phyloP scores from a whole-genome alignment of 2,329 filamentous ascomycete species.

The Orbilia ellipsospora region DNA sequence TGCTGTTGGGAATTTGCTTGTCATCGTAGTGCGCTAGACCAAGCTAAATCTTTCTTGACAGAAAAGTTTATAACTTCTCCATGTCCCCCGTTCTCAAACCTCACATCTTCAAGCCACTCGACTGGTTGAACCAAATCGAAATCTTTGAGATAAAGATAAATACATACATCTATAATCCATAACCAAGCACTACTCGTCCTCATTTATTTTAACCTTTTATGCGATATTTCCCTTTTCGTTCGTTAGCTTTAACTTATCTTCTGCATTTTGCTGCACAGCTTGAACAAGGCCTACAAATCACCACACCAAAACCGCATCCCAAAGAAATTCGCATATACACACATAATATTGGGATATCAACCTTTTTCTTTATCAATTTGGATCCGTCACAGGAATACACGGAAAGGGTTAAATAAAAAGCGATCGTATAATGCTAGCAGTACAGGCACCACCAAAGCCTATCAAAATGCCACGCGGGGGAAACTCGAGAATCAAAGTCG shows the following conservation, averaged over 20 bases:
- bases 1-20: constrained; percentile 29
- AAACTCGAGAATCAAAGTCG: constrained; percentile 50
- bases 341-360: no score
- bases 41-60: constrained; percentile 37
- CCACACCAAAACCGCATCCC: not conserved
- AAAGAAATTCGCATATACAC: no score
- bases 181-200: no score
- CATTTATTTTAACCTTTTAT: not conserved
- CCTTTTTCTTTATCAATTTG: not conserved
- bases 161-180: not conserved
- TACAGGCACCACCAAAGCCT: constrained; percentile 47
- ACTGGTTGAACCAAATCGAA: constrained; percentile 49
- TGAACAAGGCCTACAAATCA: not conserved
- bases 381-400: not conserved
- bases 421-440: constrained; percentile 47
- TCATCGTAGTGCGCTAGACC: constrained; percentile 6
- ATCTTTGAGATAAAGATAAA: constrained; percentile 21
- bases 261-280: not conserved
- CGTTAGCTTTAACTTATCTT: not conserved
- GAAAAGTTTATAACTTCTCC: constrained; percentile 54
- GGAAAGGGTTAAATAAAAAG: not conserved
- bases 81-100: constrained; percentile 51
- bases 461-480: constrained; percentile 53
- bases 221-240: not conserved
- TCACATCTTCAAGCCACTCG: constrained; percentile 45